Conservation (phyloP, 192 early-diverging fungal genomes). For the Rhizophlyctis rosea region DNA sequence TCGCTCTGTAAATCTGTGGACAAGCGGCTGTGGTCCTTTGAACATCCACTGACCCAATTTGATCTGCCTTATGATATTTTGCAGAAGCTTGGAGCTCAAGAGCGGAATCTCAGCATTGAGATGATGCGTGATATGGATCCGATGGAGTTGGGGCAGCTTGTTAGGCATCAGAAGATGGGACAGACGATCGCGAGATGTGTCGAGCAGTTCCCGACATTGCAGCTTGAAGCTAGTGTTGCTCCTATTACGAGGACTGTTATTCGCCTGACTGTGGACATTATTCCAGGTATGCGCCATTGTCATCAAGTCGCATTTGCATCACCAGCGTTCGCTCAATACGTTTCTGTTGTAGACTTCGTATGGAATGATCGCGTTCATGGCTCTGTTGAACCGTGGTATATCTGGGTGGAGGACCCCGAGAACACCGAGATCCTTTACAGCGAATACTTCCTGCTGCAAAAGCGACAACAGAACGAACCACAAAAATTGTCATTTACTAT, state of each 20-base stretch:
- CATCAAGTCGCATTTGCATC: not conserved
- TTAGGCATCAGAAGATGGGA: conserved; percentile 79
- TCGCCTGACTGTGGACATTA: conserved; percentile 72
- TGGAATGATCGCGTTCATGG: conserved; percentile 97
- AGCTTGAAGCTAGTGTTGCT: conserved; percentile 74
- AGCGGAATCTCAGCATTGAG: conserved; percentile 49
- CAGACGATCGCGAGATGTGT: conserved; percentile 67
- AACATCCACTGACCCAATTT: conserved; percentile 86
- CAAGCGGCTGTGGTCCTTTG: conserved; percentile 86
- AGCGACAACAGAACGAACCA: conserved; percentile 59
- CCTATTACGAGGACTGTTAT: conserved; percentile 95
- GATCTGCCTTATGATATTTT: conserved; percentile 70
- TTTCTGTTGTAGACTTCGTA: conserved; percentile 62
- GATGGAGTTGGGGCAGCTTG: conserved; percentile 82
- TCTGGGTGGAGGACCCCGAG: conserved; percentile 93
- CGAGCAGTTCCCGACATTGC: conserved; percentile 80
- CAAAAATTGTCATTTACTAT: conserved; percentile 71
- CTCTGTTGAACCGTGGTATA: conserved; percentile 86
- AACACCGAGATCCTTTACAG: conserved; percentile 87
- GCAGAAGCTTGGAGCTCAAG: conserved; percentile 66
- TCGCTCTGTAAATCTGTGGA: conserved; percentile 87
- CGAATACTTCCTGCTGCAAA: conserved; percentile 82
- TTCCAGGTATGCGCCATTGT: conserved; percentile 53
- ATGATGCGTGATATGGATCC: conserved; percentile 81
- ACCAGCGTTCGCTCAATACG: not conserved